Conservation (phyloP, 345 rosid species). For the Orychophragmus violaceus region DNA sequence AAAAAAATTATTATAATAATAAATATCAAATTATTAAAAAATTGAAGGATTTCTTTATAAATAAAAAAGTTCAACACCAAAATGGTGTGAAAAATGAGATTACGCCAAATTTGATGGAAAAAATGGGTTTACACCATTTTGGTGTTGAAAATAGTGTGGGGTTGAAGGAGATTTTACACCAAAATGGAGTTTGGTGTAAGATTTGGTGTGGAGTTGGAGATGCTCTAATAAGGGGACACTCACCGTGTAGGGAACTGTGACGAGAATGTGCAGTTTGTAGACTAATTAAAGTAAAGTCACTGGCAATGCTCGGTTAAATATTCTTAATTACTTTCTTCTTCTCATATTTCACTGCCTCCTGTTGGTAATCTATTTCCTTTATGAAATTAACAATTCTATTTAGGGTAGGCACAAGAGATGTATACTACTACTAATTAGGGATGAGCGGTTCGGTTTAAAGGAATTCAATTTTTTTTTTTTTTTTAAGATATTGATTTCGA, state of each 20-base stretch:
- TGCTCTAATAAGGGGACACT: background rate
- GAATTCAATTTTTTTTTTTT: background rate
- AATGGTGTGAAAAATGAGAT: no score
- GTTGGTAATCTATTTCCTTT: background rate
- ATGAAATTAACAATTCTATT: background rate
- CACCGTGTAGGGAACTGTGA: constrained; percentile 18
- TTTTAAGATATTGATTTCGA: no score
- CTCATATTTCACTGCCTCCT: background rate
- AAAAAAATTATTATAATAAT: no score
- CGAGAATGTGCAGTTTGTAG: constrained; percentile 26
- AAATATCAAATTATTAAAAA: no score
- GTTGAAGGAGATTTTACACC: no score
- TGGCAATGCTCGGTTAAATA: constrained; percentile 7
- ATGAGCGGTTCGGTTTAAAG: background rate
- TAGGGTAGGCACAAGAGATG: background rate
- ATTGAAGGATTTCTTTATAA: no score
- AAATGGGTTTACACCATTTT: no score
- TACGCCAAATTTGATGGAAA: no score
- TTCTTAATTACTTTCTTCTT: background rate
- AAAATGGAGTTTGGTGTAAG: no score
- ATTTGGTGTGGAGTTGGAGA: no score
- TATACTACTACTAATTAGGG: background rate
- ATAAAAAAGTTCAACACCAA: no score
- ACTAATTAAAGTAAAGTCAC: background rate
- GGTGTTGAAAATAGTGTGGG: no score